These are phyloP conservation scores for Juncus inflexus DNA, from an alignment of 176 grass and related monocot species.

Conservation along the genomic window DNA sequence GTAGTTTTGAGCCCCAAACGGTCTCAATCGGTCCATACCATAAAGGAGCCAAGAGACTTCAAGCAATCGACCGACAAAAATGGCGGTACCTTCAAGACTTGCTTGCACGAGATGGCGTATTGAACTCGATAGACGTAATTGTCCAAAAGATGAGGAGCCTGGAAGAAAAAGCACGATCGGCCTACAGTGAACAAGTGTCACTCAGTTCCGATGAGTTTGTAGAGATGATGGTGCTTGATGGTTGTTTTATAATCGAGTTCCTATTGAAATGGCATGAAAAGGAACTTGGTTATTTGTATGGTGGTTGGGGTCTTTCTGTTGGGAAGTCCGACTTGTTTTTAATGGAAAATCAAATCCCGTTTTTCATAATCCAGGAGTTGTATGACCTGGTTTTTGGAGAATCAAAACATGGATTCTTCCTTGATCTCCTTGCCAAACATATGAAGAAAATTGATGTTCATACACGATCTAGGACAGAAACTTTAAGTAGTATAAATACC, in stretches of 20 bases:
- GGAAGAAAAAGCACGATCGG: no score
- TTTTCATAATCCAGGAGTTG: background rate
- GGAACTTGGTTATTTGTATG: no score
- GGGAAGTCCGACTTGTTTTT: background rate
- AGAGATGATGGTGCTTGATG: slow-evolving; percentile 8
- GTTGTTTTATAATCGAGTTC: background rate
- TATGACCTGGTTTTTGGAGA: background rate
- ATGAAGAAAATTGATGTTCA: background rate
- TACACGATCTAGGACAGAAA: background rate
- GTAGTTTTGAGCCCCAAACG: background rate
- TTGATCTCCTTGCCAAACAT: background rate
- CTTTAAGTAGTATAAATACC: no score
- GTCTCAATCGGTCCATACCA: slow-evolving; percentile 9
- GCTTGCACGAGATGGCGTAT: background rate
- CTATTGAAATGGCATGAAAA: background rate
- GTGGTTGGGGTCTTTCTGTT: background rate
- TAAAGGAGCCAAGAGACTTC: background rate
- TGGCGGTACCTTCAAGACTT: background rate
- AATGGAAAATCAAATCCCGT: no score
- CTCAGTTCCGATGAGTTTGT: background rate
- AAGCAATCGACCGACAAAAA: slow-evolving; percentile 8
- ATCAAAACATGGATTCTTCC: background rate
- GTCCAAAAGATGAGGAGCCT: no score
- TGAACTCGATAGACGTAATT: no score
- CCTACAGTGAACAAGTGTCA: no score